Percentiles rank a stretch among this genome's conserved stretches.
These are phyloP conservation scores for Mortierella sp. DNA, from an alignment of 371 early-diverging fungal species.

Conservation along the genomic window DNA sequence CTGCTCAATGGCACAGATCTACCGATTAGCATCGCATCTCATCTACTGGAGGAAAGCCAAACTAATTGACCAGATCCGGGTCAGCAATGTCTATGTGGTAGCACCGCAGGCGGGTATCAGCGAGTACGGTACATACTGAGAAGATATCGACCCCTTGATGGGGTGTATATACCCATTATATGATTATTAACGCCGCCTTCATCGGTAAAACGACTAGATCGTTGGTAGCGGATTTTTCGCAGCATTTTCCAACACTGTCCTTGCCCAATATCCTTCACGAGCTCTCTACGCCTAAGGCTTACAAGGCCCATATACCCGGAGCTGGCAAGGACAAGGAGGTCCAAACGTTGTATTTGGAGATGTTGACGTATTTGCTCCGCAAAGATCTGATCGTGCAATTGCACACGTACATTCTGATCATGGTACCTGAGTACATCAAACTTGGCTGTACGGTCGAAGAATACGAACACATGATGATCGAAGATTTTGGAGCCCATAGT, in stretches of 20 bases:
- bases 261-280: constrained; percentile 77
- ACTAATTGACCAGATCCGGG: constrained; percentile 83
- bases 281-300: constrained; percentile 80
- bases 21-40: constrained; percentile 88
- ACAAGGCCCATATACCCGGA: constrained; percentile 67
- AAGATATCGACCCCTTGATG: not conserved
- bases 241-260: constrained; percentile 75
- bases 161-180: not conserved
- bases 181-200: not conserved
- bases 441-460: constrained; percentile 59
- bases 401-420: constrained; percentile 82
- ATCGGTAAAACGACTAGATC: constrained; percentile 19
- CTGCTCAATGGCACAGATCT: constrained; percentile 92
- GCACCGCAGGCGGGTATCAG: constrained; percentile 73
- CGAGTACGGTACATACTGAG: constrained; percentile 57
- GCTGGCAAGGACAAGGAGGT: constrained; percentile 66
- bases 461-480: constrained; percentile 52
- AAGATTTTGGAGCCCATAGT: constrained; percentile 22
- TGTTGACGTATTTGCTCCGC: constrained; percentile 83
- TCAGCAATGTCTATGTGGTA: constrained; percentile 84
- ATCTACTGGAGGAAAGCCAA: constrained; percentile 93
- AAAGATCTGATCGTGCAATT: constrained; percentile 83
- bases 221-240: constrained; percentile 70
- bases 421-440: constrained; percentile 70
- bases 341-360: constrained; percentile 80